Percentiles rank a stretch among this genome's conserved stretches.
These are phyloP conservation scores for Cladophialophora psammophila DNA, from an alignment of 2,329 filamentous ascomycete species.

Conservation along the genomic window DNA sequence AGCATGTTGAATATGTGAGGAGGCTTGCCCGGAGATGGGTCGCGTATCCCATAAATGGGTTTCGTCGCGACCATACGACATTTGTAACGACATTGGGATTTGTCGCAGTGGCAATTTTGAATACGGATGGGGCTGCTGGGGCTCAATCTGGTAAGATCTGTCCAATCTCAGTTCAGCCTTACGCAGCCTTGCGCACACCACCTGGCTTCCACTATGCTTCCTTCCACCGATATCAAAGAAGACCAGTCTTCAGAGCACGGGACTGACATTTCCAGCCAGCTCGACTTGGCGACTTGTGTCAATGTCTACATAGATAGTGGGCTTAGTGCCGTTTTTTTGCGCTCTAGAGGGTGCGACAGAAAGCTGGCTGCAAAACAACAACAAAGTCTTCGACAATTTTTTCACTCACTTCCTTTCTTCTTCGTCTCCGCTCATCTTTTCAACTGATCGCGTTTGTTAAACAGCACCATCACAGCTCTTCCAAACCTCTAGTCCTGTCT, in stretches of 20 bases:
- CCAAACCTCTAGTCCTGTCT: background rate
- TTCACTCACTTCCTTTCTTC: background rate
- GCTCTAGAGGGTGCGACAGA: conserved; percentile 5
- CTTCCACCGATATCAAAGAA: background rate
- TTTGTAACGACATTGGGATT: background rate
- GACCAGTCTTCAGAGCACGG: background rate
- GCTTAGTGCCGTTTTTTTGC: background rate
- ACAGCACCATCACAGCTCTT: background rate
- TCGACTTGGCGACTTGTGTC: background rate
- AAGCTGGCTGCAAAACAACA: background rate
- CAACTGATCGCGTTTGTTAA: background rate
- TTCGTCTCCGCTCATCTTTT: background rate
- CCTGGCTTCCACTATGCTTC: background rate
- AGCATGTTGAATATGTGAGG: conserved; percentile 70
- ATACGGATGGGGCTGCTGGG: background rate
- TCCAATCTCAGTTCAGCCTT: conserved; percentile 2
- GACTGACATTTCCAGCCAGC: background rate
- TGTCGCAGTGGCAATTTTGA: background rate
- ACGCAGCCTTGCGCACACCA: background rate
- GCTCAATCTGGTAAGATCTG: background rate
- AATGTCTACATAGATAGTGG: background rate
- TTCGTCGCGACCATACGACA: background rate
- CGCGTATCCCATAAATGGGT: background rate
- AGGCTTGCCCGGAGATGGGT: background rate
- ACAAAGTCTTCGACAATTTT: background rate